Evolutionary conservation across 164 flowering plant genomes (phyloP).

Genomic region (Protea cynaroides): DNA sequence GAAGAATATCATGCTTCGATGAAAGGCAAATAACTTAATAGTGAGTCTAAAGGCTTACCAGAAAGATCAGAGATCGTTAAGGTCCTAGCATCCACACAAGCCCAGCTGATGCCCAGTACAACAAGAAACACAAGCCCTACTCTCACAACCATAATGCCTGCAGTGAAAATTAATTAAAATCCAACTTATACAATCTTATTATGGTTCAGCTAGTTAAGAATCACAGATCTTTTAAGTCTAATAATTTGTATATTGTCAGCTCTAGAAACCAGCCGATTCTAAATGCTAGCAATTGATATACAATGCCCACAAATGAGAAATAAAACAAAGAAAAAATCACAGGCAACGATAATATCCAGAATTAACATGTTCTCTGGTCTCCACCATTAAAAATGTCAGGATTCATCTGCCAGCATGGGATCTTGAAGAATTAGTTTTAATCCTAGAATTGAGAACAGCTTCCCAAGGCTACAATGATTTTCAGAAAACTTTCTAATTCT

Average conservation of each 20-base stretch:
- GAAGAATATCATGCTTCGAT: neutral
- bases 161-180: slow-evolving; percentile 3
- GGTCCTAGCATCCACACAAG: slow-evolving; percentile 36
- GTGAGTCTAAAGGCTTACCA: slow-evolving; percentile 18
- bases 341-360: neutral
- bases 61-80: slow-evolving; percentile 17
- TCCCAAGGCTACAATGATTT: neutral
- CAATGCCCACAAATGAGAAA: neutral
- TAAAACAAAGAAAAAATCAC: neutral
- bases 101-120: slow-evolving; percentile 38
- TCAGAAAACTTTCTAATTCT: neutral
- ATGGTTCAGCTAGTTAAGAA: neutral
- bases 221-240: neutral
- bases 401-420: too few relatives aligned
- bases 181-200: neutral
- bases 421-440: neutral
- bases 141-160: slow-evolving; percentile 57
- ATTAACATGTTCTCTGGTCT: too few relatives aligned
- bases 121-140: slow-evolving; percentile 38
- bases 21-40: neutral
- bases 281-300: neutral
- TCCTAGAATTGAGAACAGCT: too few relatives aligned
- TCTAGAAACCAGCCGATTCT: neutral
- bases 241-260: neutral
- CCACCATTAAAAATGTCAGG: too few relatives aligned